These are phyloP conservation scores for Alliaria petiolata DNA, from an alignment of 345 rosid genomes.

Conservation along the genomic window DNA sequence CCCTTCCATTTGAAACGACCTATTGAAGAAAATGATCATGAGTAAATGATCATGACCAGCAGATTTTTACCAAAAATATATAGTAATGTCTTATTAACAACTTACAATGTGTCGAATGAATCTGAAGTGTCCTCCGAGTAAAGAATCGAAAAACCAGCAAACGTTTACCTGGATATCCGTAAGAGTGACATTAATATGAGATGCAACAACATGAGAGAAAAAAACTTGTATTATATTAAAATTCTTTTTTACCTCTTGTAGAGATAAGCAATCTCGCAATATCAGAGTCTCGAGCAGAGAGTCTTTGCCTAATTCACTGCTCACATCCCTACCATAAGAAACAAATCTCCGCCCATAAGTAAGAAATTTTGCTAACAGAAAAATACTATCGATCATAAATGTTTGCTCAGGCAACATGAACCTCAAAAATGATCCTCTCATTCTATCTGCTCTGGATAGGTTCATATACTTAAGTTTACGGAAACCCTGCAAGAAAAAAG, in stretches of 20 bases:
- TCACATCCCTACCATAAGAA: background rate
- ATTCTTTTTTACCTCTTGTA: conserved; percentile 2
- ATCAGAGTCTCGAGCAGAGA: conserved; percentile 13
- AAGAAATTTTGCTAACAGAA: background rate
- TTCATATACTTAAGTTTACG: conserved; percentile 8
- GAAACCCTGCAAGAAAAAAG: background rate
- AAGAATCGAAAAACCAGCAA: background rate
- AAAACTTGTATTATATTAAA: background rate
- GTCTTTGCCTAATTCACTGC: too few relatives aligned
- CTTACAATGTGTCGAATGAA: conserved; percentile 16
- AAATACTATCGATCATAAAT: background rate
- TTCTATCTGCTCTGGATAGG: background rate
- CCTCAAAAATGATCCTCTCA: conserved; percentile 1
- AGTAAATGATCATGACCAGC: background rate
- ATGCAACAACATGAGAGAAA: background rate
- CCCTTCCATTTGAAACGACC: background rate
- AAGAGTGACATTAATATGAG: background rate
- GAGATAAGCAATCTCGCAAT: background rate
- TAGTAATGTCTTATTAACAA: background rate
- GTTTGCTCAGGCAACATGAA: background rate
- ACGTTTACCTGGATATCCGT: background rate
- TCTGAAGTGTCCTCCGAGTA: background rate
- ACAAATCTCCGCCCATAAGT: too few relatives aligned
- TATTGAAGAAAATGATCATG: background rate
- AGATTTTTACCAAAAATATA: background rate